Evolutionary conservation across 176 grass and related monocot genomes (phyloP).

Genomic region (Metroxylon sagu): DNA sequence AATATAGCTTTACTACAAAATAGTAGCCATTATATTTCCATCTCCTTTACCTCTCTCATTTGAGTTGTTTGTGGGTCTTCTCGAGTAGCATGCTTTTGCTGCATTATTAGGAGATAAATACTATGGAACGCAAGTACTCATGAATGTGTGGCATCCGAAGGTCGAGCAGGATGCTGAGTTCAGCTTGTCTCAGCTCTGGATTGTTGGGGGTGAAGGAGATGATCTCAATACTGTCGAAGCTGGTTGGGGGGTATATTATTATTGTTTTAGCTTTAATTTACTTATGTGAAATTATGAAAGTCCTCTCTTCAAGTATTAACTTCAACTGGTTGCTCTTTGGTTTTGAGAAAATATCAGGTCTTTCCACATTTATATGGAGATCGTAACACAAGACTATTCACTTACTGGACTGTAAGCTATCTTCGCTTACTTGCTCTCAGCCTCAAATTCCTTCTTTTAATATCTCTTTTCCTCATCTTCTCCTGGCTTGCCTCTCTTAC

Average conservation of each 20-base stretch:
- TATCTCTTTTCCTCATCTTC: no score
- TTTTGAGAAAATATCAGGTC: slow-evolving; percentile 37
- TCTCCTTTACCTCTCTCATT: no score
- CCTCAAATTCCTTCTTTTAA: no score
- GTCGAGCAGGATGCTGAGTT: background rate
- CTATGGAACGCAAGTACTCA: background rate
- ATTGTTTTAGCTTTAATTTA: no score
- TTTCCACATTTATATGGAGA: slow-evolving; percentile 85
- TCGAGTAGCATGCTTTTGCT: background rate
- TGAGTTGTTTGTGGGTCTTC: background rate
- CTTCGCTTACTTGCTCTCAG: background rate
- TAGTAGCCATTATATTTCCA: background rate
- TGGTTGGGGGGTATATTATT: background rate
- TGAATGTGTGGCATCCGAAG: background rate
- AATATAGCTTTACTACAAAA: background rate
- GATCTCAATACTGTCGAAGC: background rate
- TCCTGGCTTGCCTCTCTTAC: background rate
- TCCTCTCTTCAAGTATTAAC: no score
- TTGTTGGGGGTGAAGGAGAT: background rate
- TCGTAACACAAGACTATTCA: slow-evolving; percentile 90
- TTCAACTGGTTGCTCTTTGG: no score
- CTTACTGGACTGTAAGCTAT: slow-evolving; percentile 83
- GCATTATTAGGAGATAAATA: background rate
- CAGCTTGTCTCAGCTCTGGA: slow-evolving; percentile 1
- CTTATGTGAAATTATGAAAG: no score